phyloP scores from a whole-genome alignment of 495 filamentous ascomycete genomes.

The Hypoxylon intermedium region DNA sequence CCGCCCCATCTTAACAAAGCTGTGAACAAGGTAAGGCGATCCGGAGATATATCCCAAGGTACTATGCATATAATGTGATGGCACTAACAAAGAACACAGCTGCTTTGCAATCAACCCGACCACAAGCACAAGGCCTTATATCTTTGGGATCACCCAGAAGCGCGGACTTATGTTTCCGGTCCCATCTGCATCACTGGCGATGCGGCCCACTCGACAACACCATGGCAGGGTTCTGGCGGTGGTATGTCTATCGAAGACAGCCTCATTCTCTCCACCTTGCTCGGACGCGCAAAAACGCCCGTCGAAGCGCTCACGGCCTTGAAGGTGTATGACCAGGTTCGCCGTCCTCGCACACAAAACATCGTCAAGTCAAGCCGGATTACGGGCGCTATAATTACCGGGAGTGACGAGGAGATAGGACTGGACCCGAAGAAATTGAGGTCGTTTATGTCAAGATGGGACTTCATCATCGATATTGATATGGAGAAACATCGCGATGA shows the following conservation, averaged over 20 bases:
- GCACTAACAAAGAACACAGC: constrained; percentile 1
- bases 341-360: constrained; percentile 31
- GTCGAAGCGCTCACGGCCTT: constrained; percentile 26
- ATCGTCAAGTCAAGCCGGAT: constrained; percentile 44
- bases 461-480: constrained; percentile 33
- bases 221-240: constrained; percentile 46
- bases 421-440: constrained; percentile 17
- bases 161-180: constrained; percentile 29
- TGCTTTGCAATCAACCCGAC: constrained; percentile 21
- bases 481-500: constrained; percentile 32
- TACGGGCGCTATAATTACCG: constrained; percentile 13
- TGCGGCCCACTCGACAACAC: constrained; percentile 51
- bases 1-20: constrained; percentile 14
- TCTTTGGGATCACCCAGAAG: constrained; percentile 25
- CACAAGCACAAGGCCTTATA: constrained; percentile 15
- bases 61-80: too few species aligned
- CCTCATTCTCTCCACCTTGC: constrained; percentile 39
- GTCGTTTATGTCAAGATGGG: constrained; percentile 20
- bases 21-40: constrained; percentile 14
- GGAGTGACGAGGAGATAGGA: constrained; percentile 1
- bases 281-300: constrained; percentile 33
- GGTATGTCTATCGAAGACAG: constrained; percentile 51
- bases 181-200: constrained; percentile 48
- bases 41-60: too few species aligned
- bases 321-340: constrained; percentile 29